Evolutionary conservation across 768 basidiomycete genomes (phyloP).

Genomic region (Xerocomellus chrysenteron): DNA sequence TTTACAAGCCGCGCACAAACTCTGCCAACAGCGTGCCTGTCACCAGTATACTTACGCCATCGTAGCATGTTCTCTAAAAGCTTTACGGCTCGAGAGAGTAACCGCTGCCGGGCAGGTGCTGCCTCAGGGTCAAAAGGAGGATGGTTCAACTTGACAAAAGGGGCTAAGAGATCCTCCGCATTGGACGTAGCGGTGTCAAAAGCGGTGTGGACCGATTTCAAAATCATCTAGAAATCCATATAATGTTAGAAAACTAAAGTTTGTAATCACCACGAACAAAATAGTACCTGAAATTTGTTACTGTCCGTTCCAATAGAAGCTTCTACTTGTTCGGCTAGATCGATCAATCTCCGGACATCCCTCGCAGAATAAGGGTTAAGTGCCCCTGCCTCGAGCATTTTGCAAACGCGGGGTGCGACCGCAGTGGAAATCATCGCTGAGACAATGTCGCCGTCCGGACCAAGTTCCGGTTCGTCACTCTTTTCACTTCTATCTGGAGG

Average conservation of each 20-base stretch:
- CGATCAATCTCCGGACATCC: slow-evolving; percentile 61
- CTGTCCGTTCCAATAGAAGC: slow-evolving; percentile 64
- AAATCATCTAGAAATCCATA: slow-evolving; percentile 44
- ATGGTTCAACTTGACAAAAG: slow-evolving; percentile 44
- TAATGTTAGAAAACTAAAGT: slow-evolving; percentile 10
- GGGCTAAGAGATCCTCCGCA: slow-evolving; percentile 48
- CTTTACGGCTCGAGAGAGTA: slow-evolving; percentile 66
- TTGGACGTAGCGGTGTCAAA: slow-evolving; percentile 60
- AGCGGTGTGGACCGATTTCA: slow-evolving; percentile 49
- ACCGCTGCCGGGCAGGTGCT: slow-evolving; percentile 67
- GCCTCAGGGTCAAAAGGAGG: slow-evolving; percentile 73
- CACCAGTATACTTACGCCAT: slow-evolving; percentile 75
- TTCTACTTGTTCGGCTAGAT: slow-evolving; percentile 80
- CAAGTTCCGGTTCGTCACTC: slow-evolving; percentile 57
- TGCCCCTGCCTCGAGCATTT: slow-evolving; percentile 73
- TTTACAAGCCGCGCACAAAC: slow-evolving; percentile 58
- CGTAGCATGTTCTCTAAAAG: slow-evolving; percentile 68
- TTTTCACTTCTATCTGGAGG: slow-evolving; percentile 43
- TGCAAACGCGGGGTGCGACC: slow-evolving; percentile 71
- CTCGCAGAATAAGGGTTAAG: slow-evolving; percentile 77
- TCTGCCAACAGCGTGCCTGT: slow-evolving; percentile 53
- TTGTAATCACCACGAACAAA: not conserved
- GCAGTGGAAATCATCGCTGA: slow-evolving; percentile 86
- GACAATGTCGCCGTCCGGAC: slow-evolving; percentile 85
- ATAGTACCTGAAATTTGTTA: slow-evolving; percentile 60